A percentile compares a stretch with the other conserved stretches of the same genome.
Conservation (phyloP, 164 flowering plant genomes). For the Nelumbo lutea region DNA sequence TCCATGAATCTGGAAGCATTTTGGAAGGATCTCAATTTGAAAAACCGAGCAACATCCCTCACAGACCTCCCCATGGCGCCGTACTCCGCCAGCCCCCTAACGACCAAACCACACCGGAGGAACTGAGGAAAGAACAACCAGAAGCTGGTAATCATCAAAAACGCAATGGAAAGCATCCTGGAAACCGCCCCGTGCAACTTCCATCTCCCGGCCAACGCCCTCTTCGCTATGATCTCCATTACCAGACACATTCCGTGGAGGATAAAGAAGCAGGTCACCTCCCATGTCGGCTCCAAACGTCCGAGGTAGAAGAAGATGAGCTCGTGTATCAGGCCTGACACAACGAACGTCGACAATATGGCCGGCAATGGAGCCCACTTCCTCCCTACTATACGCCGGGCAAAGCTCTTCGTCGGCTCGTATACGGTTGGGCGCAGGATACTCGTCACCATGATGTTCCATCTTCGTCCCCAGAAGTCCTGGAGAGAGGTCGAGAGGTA, state of each 20-base stretch:
- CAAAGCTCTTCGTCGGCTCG: slow-evolving; percentile 16
- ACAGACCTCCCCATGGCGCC: too few species aligned
- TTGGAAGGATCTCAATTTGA: too few species aligned
- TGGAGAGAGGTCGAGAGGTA: slow-evolving; percentile 53
- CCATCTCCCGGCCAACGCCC: slow-evolving; percentile 15
- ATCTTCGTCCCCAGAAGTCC: slow-evolving; percentile 63
- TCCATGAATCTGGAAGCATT: too few species aligned
- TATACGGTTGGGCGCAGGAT: slow-evolving; percentile 48
- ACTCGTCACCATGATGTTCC: slow-evolving; percentile 57
- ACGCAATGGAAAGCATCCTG: slow-evolving; percentile 3
- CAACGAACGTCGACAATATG: slow-evolving; percentile 27
- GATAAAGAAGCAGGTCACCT: slow-evolving; percentile 42
- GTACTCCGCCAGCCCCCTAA: not conserved
- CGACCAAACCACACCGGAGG: slow-evolving; percentile 11
- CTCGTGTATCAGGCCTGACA: slow-evolving; percentile 63
- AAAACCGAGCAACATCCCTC: too few species aligned
- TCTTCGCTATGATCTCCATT: slow-evolving; percentile 37
- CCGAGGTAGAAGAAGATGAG: slow-evolving; percentile 33
- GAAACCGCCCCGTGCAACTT: slow-evolving; percentile 13
- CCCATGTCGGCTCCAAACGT: slow-evolving; percentile 13
- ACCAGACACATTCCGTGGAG: slow-evolving; percentile 41
- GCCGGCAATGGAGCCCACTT: slow-evolving; percentile 19
- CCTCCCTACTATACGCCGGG: slow-evolving; percentile 7
- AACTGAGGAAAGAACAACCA: slow-evolving; percentile 18
- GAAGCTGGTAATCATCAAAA: slow-evolving; percentile 11